These are phyloP conservation scores for Epichloe scottii DNA, from an alignment of 2,329 filamentous ascomycete genomes.

Conservation along the genomic window DNA sequence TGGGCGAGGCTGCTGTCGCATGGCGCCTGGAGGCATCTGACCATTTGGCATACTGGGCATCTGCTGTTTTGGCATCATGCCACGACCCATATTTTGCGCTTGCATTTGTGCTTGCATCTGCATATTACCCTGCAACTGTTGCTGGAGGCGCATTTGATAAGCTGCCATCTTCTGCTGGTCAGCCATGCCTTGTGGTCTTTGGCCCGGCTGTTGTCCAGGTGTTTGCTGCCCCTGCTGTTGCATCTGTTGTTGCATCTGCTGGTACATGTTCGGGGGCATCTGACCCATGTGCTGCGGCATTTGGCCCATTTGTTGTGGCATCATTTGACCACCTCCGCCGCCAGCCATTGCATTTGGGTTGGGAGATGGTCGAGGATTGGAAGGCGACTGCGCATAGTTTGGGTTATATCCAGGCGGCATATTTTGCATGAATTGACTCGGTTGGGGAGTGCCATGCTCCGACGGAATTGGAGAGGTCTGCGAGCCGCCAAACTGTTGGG, in stretches of 20 bases:
- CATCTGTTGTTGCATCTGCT: conserved; percentile 30
- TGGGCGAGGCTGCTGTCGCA: conserved; percentile 37
- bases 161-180: conserved; percentile 63
- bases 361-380: conserved; percentile 42
- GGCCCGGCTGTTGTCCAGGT: conserved; percentile 50
- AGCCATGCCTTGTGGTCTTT: conserved; percentile 24
- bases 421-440: conserved; percentile 52
- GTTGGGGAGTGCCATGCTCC: conserved; percentile 67
- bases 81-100: conserved; percentile 29
- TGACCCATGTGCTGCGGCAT: conserved; percentile 35
- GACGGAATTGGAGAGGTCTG: conserved; percentile 68
- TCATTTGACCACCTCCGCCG: conserved; percentile 32
- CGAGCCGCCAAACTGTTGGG: conserved; percentile 51
- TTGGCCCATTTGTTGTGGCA: conserved; percentile 38
- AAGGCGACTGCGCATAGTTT: conserved; percentile 44
- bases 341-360: conserved; percentile 37
- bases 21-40: conserved; percentile 37
- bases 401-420: conserved; percentile 48
- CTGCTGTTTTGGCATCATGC: conserved; percentile 41
- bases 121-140: conserved; percentile 51
- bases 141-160: conserved; percentile 76
- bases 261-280: conserved; percentile 31
- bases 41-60: conserved; percentile 40
- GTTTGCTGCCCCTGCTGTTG: conserved; percentile 36
- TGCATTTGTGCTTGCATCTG: conserved; percentile 42